Conservation (phyloP, 2,329 filamentous ascomycete species). For the Cladosporium halotolerans region DNA sequence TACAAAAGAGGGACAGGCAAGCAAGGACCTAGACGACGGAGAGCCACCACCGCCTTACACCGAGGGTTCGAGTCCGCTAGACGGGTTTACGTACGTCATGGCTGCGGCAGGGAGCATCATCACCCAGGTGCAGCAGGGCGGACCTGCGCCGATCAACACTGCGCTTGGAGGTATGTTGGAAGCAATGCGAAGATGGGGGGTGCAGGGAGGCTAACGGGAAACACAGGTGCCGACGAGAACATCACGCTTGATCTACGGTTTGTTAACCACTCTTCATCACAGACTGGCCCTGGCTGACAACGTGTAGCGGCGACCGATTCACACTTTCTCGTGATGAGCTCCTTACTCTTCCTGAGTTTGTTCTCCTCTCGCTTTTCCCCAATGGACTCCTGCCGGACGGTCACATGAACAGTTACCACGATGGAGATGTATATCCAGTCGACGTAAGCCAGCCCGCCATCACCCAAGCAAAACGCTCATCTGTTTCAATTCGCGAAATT, state of each 20-base stretch:
- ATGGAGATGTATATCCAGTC: constrained; percentile 91
- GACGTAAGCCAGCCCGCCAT: constrained; percentile 62
- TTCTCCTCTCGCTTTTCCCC: constrained; percentile 92
- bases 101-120: constrained; percentile 98
- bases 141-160: constrained; percentile 75
- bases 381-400: constrained; percentile 97
- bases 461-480: constrained; percentile 25
- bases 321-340: constrained; percentile 92
- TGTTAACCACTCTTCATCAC: constrained; percentile 20
- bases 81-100: constrained; percentile 95
- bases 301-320: constrained; percentile 76
- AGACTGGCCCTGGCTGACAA: constrained; percentile 21
- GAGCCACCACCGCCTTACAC: constrained; percentile 95
- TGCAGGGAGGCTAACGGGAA: not conserved
- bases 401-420: constrained; percentile 86
- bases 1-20: constrained; percentile 67
- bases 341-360: constrained; percentile 92
- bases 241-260: constrained; percentile 93
- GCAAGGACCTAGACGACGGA: constrained; percentile 68
- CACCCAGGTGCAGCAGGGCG: constrained; percentile 95
- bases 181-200: not conserved
- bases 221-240: constrained; percentile 72
- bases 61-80: constrained; percentile 86
- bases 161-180: constrained; percentile 60
- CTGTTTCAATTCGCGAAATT: constrained; percentile 34